These are phyloP conservation scores for Xylariomycetidae sp. DNA, from an alignment of 2,329 filamentous ascomycete species.

Conservation along the genomic window DNA sequence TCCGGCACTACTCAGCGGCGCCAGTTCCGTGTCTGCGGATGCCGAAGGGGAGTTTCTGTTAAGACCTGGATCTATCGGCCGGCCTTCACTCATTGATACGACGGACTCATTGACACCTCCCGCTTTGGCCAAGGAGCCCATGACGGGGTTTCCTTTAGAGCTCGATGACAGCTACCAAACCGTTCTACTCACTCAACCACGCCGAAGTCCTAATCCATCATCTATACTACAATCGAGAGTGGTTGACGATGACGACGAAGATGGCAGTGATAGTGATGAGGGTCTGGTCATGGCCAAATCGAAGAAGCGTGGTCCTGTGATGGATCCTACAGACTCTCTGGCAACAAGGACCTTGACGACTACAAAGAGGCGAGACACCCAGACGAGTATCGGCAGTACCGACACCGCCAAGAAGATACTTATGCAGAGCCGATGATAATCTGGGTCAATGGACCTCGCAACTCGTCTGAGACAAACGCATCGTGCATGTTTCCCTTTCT, in stretches of 20 bases:
- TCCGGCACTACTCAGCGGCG: conserved; percentile 58
- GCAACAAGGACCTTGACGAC: conserved; percentile 28
- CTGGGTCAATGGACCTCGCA: too few species aligned
- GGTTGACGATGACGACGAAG: conserved; percentile 37
- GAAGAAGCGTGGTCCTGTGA: conserved; percentile 37
- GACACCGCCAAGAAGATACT: conserved; percentile 59
- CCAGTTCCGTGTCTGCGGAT: conserved; percentile 60
- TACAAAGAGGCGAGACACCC: conserved; percentile 51
- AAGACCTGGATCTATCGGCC: conserved; percentile 41
- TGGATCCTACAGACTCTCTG: conserved; percentile 23
- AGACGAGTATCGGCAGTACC: conserved; percentile 56
- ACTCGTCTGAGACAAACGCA: too few species aligned
- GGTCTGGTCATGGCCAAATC: conserved; percentile 50
- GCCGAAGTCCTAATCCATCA: conserved; percentile 14
- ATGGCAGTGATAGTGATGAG: conserved; percentile 51
- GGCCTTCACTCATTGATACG: conserved; percentile 43
- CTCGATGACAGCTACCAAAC: conserved; percentile 24
- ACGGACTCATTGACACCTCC: conserved; percentile 53
- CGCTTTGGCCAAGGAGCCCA: conserved; percentile 42
- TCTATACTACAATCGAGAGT: too few species aligned
- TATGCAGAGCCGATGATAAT: conserved; percentile 28
- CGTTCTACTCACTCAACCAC: conserved; percentile 14
- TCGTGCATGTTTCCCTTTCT: too few species aligned
- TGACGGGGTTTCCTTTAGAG: conserved; percentile 43
- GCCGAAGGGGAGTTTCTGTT: conserved; percentile 56